Evolutionary conservation across 176 grass and related monocot species (phyloP).

Genomic region (Aegilops bicornis): DNA sequence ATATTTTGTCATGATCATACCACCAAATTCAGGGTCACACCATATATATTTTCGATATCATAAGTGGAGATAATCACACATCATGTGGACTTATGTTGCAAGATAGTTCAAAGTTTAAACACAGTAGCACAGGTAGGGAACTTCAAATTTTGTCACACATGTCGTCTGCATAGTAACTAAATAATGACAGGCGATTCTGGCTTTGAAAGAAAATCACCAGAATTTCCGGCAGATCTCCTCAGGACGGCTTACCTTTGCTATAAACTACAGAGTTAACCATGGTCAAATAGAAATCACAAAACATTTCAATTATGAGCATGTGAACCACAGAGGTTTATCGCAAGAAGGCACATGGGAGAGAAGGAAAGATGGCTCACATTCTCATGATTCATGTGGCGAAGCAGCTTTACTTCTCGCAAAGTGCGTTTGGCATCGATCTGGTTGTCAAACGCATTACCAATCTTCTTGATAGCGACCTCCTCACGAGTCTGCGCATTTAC

Average conservation of each 20-base stretch:
- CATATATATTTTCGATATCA: not conserved
- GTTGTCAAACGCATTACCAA: slow-evolving; percentile 97
- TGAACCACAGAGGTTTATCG: not conserved
- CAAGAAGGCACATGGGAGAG: not conserved
- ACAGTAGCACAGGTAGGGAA: not conserved
- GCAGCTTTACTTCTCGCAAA: slow-evolving; percentile 94
- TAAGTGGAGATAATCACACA: not conserved
- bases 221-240: slow-evolving; percentile 36
- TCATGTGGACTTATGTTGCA: not conserved
- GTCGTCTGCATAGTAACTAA: not conserved
- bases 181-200: not conserved
- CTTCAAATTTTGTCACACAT: not conserved
- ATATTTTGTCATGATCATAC: not conserved
- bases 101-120: not conserved
- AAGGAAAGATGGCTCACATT: slow-evolving; percentile 56
- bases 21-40: not conserved
- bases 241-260: slow-evolving; percentile 48
- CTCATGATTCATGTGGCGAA: slow-evolving; percentile 95
- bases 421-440: slow-evolving; percentile 92
- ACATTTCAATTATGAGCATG: not conserved
- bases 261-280: slow-evolving; percentile 41
- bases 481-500: slow-evolving; percentile 78
- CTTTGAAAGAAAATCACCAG: slow-evolving; percentile 51
- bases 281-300: slow-evolving; percentile 27
- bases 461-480: slow-evolving; percentile 98